These are phyloP conservation scores for Coemansia aciculifera DNA, from an alignment of 192 early-diverging fungal species.

Conservation along the genomic window DNA sequence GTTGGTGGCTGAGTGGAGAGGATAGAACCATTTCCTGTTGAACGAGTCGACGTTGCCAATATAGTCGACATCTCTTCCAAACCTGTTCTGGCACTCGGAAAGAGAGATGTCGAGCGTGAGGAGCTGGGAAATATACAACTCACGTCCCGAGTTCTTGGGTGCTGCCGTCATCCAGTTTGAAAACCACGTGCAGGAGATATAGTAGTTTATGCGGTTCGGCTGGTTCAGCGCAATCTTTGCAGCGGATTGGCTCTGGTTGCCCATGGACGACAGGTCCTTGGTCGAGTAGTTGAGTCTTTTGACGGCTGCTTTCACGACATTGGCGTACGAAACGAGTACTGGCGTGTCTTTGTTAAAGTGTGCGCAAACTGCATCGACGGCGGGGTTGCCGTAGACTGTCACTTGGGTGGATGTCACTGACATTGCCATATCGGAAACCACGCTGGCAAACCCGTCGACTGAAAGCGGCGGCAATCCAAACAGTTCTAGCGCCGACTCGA, in stretches of 20 bases:
- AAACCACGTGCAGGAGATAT: constrained; percentile 63
- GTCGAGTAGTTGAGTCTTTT: background rate
- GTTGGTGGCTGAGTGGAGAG: constrained; percentile 21
- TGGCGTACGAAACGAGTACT: constrained; percentile 7
- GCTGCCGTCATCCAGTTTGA: constrained; percentile 58
- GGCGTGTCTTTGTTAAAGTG: constrained; percentile 9
- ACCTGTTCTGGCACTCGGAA: constrained; percentile 32
- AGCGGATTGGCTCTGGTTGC: constrained; percentile 16
- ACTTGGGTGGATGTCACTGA: constrained; percentile 4
- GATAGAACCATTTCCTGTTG: constrained; percentile 28
- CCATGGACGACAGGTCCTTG: constrained; percentile 3
- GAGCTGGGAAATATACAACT: constrained; percentile 29
- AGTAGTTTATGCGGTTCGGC: constrained; percentile 49
- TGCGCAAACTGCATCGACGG: background rate
- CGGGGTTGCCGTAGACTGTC: background rate
- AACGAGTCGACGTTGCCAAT: constrained; percentile 19
- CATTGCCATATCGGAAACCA: constrained; percentile 8
- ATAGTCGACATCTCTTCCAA: constrained; percentile 23
- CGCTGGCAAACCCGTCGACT: constrained; percentile 8
- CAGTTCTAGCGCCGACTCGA: background rate
- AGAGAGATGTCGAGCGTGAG: constrained; percentile 24
- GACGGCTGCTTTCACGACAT: constrained; percentile 6
- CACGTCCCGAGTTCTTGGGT: constrained; percentile 24
- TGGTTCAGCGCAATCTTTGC: constrained; percentile 31
- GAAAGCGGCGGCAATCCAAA: constrained; percentile 18